Conservation (phyloP, 495 filamentous ascomycete genomes). For the Trichoderma gamsii region DNA sequence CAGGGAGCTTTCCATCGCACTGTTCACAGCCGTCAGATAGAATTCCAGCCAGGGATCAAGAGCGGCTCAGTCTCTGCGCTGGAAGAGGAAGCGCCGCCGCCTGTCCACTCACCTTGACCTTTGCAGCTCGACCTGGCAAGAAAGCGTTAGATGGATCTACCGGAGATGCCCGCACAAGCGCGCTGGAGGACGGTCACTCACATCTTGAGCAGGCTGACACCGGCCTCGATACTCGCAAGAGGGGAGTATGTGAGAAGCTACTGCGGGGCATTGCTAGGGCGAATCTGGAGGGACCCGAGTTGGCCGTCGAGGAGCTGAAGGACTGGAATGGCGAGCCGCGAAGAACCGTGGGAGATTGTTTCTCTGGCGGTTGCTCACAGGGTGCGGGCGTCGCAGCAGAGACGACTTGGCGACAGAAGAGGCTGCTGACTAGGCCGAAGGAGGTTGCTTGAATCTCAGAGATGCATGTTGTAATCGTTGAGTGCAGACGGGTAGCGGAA, state of each 20-base stretch:
- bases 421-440: background rate
- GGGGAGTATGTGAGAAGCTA: slow-evolving; percentile 60
- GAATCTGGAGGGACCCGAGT: background rate
- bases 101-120: slow-evolving; percentile 59
- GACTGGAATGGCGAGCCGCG: background rate
- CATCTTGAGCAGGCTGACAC: slow-evolving; percentile 92
- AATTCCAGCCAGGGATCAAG: background rate
- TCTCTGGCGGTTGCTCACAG: background rate
- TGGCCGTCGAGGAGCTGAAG: background rate
- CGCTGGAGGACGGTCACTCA: slow-evolving; percentile 27
- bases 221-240: slow-evolving; percentile 82
- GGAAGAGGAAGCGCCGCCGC: background rate
- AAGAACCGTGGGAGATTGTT: background rate
- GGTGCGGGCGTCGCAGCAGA: background rate
- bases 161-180: background rate
- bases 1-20: slow-evolving; percentile 91
- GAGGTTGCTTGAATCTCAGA: background rate
- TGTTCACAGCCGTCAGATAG: slow-evolving; percentile 24
- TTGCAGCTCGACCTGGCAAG: slow-evolving; percentile 62
- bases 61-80: background rate
- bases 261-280: slow-evolving; percentile 34
- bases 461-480: too few species aligned
- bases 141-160: background rate
- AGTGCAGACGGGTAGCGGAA: too few species aligned
- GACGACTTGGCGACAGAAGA: background rate